Conservation (phyloP, 306 rosid genomes). For the Glycine soja region DNA sequence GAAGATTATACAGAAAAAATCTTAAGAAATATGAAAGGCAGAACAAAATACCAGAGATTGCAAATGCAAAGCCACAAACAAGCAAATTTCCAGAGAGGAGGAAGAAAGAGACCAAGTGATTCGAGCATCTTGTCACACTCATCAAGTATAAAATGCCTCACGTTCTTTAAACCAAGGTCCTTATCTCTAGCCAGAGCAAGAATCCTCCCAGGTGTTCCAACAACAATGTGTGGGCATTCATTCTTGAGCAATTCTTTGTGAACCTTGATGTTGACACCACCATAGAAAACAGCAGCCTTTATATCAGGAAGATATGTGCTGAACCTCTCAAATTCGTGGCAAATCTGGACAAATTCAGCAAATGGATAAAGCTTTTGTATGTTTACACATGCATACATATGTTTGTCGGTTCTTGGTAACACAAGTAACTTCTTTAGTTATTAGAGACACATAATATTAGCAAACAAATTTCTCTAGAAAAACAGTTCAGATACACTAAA, state of each 20-base stretch:
- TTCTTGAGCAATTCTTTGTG: slow-evolving; percentile 76
- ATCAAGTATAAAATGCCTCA: slow-evolving; percentile 80
- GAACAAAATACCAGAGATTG: not conserved
- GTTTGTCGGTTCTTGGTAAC: not conserved
- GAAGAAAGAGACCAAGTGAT: slow-evolving; percentile 67
- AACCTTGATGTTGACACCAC: slow-evolving; percentile 70
- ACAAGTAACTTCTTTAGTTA: too few relatives aligned
- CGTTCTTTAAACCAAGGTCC: slow-evolving; percentile 79
- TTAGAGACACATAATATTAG: not conserved
- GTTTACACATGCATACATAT: not conserved
- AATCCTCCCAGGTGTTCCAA: slow-evolving; percentile 86
- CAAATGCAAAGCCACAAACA: not conserved
- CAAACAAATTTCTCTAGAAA: slow-evolving; percentile 5
- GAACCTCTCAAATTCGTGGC: slow-evolving; percentile 79
- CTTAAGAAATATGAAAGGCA: slow-evolving; percentile 21
- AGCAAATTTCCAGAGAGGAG: not conserved
- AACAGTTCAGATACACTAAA: slow-evolving; percentile 12
- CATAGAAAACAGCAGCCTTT: slow-evolving; percentile 73
- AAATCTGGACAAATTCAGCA: slow-evolving; percentile 59
- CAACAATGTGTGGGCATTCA: slow-evolving; percentile 83
- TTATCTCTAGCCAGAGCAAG: slow-evolving; percentile 72
- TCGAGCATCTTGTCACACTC: slow-evolving; percentile 89
- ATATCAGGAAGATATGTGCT: slow-evolving; percentile 70
- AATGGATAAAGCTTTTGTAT: slow-evolving; percentile 13
- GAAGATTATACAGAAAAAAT: slow-evolving; percentile 16